Percentiles rank a stretch among this genome's conserved stretches.
These are phyloP conservation scores for Coniferiporia sulphurascens DNA, from an alignment of 1,284 basidiomycete species.

Conservation along the genomic window DNA sequence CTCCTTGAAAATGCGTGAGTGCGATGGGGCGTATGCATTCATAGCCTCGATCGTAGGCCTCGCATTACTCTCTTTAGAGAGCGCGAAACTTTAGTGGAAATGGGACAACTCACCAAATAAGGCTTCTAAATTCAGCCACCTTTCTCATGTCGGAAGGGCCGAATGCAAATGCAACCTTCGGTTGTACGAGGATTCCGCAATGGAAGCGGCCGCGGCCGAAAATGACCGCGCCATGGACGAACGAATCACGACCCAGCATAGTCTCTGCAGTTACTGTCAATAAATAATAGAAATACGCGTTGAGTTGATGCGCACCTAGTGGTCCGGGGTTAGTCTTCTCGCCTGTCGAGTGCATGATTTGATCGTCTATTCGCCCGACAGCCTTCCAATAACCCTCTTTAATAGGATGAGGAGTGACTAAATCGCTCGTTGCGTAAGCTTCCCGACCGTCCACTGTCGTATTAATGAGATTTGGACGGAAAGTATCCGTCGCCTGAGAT, in stretches of 20 bases:
- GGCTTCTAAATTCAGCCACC: slow-evolving; percentile 1
- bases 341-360: slow-evolving; percentile 46
- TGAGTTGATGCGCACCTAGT: too few relatives aligned
- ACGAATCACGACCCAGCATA: slow-evolving; percentile 32
- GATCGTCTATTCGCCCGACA: slow-evolving; percentile 44
- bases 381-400: too few relatives aligned
- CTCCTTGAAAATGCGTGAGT: slow-evolving; percentile 15
- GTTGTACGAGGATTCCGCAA: slow-evolving; percentile 39
- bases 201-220: slow-evolving; percentile 40
- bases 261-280: slow-evolving; percentile 26
- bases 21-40: slow-evolving; percentile 1
- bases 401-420: too few relatives aligned
- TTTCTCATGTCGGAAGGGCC: slow-evolving; percentile 6
- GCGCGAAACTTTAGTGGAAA: not conserved
- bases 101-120: slow-evolving; percentile 7
- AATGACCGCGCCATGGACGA: slow-evolving; percentile 31
- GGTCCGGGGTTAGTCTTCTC: slow-evolving; percentile 48
- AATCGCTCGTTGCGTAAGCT: slow-evolving; percentile 37
- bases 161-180: slow-evolving; percentile 24
- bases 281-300: not conserved
- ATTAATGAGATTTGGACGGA: slow-evolving; percentile 23
- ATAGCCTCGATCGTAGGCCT: slow-evolving; percentile 1
- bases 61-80: not conserved
- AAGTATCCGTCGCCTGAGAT: slow-evolving; percentile 1
- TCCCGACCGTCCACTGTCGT: slow-evolving; percentile 24